Evolutionary conservation across 2,329 filamentous ascomycete genomes (phyloP).

Genomic region (Capronia americana): DNA sequence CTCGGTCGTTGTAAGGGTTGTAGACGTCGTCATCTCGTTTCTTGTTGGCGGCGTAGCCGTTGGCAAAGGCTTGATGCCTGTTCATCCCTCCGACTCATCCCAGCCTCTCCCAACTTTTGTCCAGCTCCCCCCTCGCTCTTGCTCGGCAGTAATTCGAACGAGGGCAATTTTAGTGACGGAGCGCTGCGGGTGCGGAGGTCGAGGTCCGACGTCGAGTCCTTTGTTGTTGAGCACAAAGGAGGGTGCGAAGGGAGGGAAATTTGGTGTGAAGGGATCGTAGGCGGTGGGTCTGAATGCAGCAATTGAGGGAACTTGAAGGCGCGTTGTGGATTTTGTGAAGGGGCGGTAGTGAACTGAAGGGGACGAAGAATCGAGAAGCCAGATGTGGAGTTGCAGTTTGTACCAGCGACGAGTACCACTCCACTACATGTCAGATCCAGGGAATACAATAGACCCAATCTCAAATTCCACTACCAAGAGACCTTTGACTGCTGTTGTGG

Average conservation of each 20-base stretch:
- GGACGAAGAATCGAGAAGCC: constrained; percentile 8
- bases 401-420: background rate
- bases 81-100: constrained; percentile 66
- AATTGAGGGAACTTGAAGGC: constrained; percentile 1
- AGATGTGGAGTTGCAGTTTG: constrained; percentile 4
- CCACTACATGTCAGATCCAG: background rate
- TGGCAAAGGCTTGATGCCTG: constrained; percentile 82
- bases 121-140: constrained; percentile 25
- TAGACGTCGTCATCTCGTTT: constrained; percentile 73
- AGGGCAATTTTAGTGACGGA: background rate
- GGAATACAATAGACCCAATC: background rate
- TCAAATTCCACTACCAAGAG: background rate
- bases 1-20: constrained; percentile 90
- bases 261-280: background rate
- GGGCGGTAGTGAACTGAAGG: background rate
- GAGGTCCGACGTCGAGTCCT: background rate
- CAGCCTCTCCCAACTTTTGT: constrained; percentile 18
- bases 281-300: background rate
- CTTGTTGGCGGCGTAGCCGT: constrained; percentile 74
- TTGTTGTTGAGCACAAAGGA: background rate
- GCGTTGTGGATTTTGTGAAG: constrained; percentile 10
- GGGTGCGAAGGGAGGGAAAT: background rate
- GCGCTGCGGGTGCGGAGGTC: background rate
- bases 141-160: background rate
- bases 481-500: background rate